These are phyloP conservation scores for Rhizopogon salebrosus DNA, from an alignment of 768 basidiomycete genomes.

Conservation along the genomic window DNA sequence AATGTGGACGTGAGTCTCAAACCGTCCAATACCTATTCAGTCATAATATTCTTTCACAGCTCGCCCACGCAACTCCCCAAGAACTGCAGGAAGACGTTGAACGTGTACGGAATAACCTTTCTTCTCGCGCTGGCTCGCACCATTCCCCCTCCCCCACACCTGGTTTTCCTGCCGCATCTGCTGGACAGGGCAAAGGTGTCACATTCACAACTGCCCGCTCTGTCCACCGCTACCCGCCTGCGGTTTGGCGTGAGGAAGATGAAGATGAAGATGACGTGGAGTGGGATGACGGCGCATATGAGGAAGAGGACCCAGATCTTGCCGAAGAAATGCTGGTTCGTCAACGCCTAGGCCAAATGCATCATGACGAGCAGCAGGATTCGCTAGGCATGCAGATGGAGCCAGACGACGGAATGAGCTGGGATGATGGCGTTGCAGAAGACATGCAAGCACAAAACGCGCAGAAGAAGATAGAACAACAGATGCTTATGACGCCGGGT, in stretches of 20 bases:
- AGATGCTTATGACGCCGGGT: constrained; percentile 25
- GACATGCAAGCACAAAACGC: constrained; percentile 36
- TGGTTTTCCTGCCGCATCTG: constrained; percentile 26
- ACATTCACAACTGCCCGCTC: constrained; percentile 66
- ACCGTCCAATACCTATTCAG: background rate
- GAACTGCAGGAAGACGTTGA: constrained; percentile 60
- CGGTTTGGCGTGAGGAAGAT: constrained; percentile 79
- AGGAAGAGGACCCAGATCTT: constrained; percentile 65
- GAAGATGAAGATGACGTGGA: constrained; percentile 49
- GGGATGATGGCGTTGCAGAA: constrained; percentile 71
- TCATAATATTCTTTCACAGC: constrained; percentile 10
- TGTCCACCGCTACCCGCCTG: constrained; percentile 74
- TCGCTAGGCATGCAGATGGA: constrained; percentile 44
- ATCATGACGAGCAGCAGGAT: constrained; percentile 24
- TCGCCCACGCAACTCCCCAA: constrained; percentile 29
- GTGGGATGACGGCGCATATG: constrained; percentile 63
- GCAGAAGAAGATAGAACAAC: constrained; percentile 20
- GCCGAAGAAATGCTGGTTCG: constrained; percentile 46
- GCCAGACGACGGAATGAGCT: constrained; percentile 80
- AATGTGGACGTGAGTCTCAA: constrained; percentile 81
- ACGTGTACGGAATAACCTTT: constrained; percentile 46
- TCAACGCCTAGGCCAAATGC: constrained; percentile 32
- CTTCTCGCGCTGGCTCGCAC: constrained; percentile 43
- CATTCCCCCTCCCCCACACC: constrained; percentile 44
- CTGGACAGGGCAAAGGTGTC: constrained; percentile 42